phyloP scores from a whole-genome alignment of 805 yeast genomes.

The Hanseniaspora jakobsenii region DNA sequence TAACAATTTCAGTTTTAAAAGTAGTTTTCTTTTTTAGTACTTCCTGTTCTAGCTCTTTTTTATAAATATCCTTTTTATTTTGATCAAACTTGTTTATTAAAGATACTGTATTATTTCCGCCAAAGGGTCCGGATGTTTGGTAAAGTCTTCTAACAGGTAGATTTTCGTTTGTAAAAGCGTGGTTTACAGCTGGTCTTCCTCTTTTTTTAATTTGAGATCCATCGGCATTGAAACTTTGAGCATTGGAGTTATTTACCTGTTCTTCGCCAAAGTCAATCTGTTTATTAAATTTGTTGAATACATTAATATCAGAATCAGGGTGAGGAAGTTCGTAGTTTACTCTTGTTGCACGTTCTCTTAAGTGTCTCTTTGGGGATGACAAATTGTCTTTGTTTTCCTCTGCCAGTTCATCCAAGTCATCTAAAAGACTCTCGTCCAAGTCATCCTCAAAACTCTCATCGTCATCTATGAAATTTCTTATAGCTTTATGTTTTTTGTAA shows the following conservation, averaged over 20 bases:
- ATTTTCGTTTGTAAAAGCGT: neutral
- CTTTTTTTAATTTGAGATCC: constrained; percentile 29
- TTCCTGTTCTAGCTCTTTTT: constrained; percentile 6
- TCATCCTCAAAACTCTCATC: constrained; percentile 27
- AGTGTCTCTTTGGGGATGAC: constrained; percentile 33
- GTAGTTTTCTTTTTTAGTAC: constrained; percentile 11
- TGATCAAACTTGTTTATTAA: constrained; percentile 32
- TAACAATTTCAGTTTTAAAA: constrained; percentile 7
- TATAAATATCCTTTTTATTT: constrained; percentile 34
- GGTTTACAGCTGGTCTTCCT: constrained; percentile 30
- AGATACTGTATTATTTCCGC: constrained; percentile 86
- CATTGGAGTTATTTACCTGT: constrained; percentile 22
- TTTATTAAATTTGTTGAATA: constrained; percentile 14
- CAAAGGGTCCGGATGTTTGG: constrained; percentile 95
- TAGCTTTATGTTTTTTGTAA: constrained; percentile 10
- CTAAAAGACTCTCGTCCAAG: constrained; percentile 20
- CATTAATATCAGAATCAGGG: constrained; percentile 35
- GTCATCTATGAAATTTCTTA: constrained; percentile 25
- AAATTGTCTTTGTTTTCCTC: constrained; percentile 20
- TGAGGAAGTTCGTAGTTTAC: constrained; percentile 78
- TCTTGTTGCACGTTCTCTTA: constrained; percentile 58
- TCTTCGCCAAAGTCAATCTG: constrained; percentile 23
- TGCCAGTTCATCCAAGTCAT: constrained; percentile 19
- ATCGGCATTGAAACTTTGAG: constrained; percentile 20
- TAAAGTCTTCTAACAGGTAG: constrained; percentile 54